These are phyloP conservation scores for Leccinum barrowsii DNA, from an alignment of 768 basidiomycete species.

Conservation along the genomic window DNA sequence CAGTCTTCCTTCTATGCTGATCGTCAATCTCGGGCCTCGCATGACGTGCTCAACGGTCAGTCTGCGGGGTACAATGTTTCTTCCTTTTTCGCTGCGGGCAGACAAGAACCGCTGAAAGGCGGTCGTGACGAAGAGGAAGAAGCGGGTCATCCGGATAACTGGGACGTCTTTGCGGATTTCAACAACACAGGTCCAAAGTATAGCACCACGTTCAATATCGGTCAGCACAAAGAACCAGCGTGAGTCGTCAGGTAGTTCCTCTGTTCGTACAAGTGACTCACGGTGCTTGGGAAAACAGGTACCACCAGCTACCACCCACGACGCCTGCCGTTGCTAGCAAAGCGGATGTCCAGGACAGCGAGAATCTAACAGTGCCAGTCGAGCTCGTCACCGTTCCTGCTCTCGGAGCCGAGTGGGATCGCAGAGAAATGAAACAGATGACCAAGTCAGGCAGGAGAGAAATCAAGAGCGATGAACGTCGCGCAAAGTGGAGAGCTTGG, in stretches of 20 bases:
- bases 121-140: slow-evolving; percentile 70
- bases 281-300: slow-evolving; percentile 31
- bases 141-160: slow-evolving; percentile 41
- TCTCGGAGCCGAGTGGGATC: slow-evolving; percentile 87
- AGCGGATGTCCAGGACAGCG: slow-evolving; percentile 33
- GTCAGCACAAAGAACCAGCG: slow-evolving; percentile 42
- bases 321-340: slow-evolving; percentile 26
- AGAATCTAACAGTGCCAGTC: slow-evolving; percentile 32
- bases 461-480: slow-evolving; percentile 49
- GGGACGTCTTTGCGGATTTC: slow-evolving; percentile 88
- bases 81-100: slow-evolving; percentile 65
- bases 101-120: slow-evolving; percentile 75
- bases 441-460: slow-evolving; percentile 69
- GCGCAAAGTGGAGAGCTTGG: slow-evolving; percentile 69
- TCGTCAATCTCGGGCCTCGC: slow-evolving; percentile 37
- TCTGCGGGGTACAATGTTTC: slow-evolving; percentile 72
- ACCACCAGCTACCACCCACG: slow-evolving; percentile 40
- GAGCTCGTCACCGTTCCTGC: slow-evolving; percentile 93
- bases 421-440: slow-evolving; percentile 72
- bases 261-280: slow-evolving; percentile 2
- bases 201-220: slow-evolving; percentile 54
- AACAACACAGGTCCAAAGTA: slow-evolving; percentile 83
- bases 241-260: slow-evolving; percentile 29
- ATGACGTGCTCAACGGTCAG: slow-evolving; percentile 46
- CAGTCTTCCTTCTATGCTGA: slow-evolving; percentile 65